Conservation (phyloP, 208 protist species). For the Endotrypanum monterogeii region DNA sequence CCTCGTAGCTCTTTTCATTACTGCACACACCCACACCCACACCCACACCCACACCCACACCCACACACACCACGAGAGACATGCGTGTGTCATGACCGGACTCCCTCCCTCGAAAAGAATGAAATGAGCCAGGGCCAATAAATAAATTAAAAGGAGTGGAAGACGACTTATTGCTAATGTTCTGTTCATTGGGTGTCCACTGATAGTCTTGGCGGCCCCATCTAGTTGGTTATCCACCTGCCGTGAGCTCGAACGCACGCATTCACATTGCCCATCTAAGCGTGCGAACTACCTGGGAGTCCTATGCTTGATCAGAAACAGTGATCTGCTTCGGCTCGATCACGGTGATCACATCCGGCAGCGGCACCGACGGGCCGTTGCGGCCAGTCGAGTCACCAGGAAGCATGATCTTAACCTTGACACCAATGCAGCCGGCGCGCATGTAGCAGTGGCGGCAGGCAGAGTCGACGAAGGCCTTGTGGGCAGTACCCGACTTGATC, state of each 20-base stretch:
- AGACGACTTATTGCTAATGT: too few species aligned
- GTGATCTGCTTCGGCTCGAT: slow-evolving; percentile 43
- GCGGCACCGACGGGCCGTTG: slow-evolving; percentile 51
- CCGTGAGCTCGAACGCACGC: neutral
- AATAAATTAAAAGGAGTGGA: neutral
- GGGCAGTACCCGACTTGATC: slow-evolving; percentile 97
- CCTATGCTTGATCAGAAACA: slow-evolving; percentile 20
- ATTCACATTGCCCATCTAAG: neutral
- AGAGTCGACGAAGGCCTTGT: slow-evolving; percentile 94
- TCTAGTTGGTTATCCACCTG: too few species aligned
- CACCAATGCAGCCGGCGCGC: slow-evolving; percentile 98
- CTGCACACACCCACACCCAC: neutral
- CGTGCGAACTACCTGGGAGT: neutral
- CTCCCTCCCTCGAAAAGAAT: neutral
- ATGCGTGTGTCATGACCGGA: too few species aligned
- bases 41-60: neutral
- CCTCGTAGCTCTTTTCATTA: neutral
- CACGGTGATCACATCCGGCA: slow-evolving; percentile 85
- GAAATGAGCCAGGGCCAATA: neutral
- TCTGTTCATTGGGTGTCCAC: too few species aligned
- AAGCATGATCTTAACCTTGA: slow-evolving; percentile 99
- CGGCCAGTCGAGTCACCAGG: slow-evolving; percentile 89
- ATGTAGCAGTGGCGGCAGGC: slow-evolving; percentile 98
- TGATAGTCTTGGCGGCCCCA: too few species aligned
- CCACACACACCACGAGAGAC: neutral